Evolutionary conservation across 2,329 filamentous ascomycete species (phyloP).

Genomic region (Teratosphaeria pseudoeucalypti): DNA sequence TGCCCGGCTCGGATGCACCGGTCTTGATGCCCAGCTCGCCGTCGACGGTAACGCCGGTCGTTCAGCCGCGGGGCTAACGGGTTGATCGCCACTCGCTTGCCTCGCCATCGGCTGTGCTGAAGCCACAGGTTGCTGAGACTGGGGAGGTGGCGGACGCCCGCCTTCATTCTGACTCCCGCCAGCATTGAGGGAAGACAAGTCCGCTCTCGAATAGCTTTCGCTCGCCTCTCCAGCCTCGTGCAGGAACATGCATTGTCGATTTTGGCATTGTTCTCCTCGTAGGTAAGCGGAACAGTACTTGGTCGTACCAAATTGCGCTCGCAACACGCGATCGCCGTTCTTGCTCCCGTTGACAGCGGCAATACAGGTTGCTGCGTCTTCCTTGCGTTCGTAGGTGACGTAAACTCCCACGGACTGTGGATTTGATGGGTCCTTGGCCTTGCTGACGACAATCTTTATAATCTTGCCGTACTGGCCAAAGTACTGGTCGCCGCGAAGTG

Average conservation of each 20-base stretch:
- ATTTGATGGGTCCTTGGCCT: constrained; percentile 64
- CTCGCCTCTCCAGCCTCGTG: constrained; percentile 98
- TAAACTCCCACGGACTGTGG: constrained; percentile 92
- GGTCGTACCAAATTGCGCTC: constrained; percentile 74
- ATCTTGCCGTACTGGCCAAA: constrained; percentile 98
- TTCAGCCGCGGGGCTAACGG: constrained; percentile 40
- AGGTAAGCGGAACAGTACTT: constrained; percentile 98
- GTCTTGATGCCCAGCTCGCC: constrained; percentile 79
- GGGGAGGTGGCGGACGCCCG: constrained; percentile 38
- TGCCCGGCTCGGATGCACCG: constrained; percentile 55
- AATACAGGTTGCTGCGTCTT: constrained; percentile 84
- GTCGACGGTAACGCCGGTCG: constrained; percentile 85
- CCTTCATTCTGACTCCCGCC: constrained; percentile 62
- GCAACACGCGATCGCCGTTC: constrained; percentile 77
- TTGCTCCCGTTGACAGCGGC: constrained; percentile 82
- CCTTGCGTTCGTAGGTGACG: constrained; percentile 90
- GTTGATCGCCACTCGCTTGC: constrained; percentile 33
- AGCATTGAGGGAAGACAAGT: constrained; percentile 89
- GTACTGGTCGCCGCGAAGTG: constrained; percentile 79
- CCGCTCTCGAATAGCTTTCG: constrained; percentile 89
- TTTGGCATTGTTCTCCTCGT: constrained; percentile 86
- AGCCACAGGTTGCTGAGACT: constrained; percentile 41
- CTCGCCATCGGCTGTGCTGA: constrained; percentile 56
- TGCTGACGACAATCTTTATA: constrained; percentile 97
- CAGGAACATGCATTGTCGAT: constrained; percentile 94